Percentiles rank a stretch among this genome's conserved stretches.
Evolutionary conservation across 2,329 filamentous ascomycete species (phyloP).

Genomic region (Trichoderma oligosporum): DNA sequence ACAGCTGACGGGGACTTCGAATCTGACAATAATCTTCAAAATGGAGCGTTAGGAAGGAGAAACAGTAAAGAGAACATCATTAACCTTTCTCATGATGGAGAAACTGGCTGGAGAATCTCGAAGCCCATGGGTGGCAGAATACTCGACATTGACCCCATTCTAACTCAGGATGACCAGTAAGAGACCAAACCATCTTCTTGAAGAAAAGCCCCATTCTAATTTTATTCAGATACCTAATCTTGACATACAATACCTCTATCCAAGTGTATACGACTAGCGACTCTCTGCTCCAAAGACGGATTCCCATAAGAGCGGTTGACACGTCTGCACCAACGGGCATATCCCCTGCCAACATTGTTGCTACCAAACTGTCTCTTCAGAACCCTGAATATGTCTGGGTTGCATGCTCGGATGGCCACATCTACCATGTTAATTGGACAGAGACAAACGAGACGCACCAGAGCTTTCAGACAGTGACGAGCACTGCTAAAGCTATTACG

Average conservation of each 20-base stretch:
- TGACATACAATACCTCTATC: constrained; percentile 70
- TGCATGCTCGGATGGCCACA: constrained; percentile 53
- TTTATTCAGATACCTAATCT: constrained; percentile 61
- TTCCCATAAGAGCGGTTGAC: constrained; percentile 47
- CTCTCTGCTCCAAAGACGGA: constrained; percentile 73
- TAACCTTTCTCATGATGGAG: constrained; percentile 30
- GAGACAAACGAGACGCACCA: constrained; percentile 39
- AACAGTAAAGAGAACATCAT: constrained; percentile 27
- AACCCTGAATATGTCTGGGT: constrained; percentile 54
- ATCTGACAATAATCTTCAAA: neutral
- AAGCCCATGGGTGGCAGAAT: constrained; percentile 63
- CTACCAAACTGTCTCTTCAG: constrained; percentile 38
- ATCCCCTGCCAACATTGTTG: constrained; percentile 37
- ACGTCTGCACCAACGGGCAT: constrained; percentile 26
- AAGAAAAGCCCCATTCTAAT: constrained; percentile 19
- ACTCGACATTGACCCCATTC: constrained; percentile 60
- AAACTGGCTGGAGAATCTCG: constrained; percentile 55
- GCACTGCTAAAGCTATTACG: constrained; percentile 45
- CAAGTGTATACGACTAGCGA: constrained; percentile 78
- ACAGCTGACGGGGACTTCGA: neutral
- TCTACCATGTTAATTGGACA: constrained; percentile 59
- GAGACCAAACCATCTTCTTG: constrained; percentile 24
- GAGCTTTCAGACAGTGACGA: constrained; percentile 41
- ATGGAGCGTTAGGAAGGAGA: constrained; percentile 15
- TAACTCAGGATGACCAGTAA: constrained; percentile 59